Base-by-base conservation (phyloP, 2,329 filamentous ascomycete species). In the Dothideomycetes sp. region DNA sequence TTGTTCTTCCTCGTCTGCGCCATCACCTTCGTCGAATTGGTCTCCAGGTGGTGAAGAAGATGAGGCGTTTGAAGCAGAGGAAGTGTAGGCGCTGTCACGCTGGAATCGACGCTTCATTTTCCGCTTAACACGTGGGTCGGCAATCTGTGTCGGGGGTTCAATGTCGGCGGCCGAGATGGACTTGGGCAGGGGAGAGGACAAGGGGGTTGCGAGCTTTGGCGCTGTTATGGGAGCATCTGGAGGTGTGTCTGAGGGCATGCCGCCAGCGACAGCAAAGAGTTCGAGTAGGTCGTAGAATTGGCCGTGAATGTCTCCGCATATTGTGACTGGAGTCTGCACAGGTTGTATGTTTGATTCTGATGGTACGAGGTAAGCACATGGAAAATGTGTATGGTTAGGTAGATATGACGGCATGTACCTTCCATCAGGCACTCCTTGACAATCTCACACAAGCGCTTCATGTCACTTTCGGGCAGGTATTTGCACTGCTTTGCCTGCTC, bases 381-480 rank as follows among this genome's bases (percentile, higher is more conserved):
- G 7, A 24, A n/a, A 9, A 5, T 27, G 36, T 37, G 22, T 37
- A 30, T 5, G 22, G 18, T n/a, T 17, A 12, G 16, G 36, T 15
- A 32, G 36, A 5, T 15, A 18, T 14, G 18, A 27, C 4, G 5
- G 19, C 19, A 42, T 66, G 51, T 60, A 91, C 86, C 86, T 72
- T 98, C 91, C 91, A 98, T 98, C 54, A 98, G 73, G 49, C 86
- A 93, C 65, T 96, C 91, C 69, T 98, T 98, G 45, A 96, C 91
- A 59, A 94, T 94, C 68, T 98, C 91, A 62, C 91, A 98, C 36
- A 98, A 74, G 62, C 94, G 84, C 72, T 98, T 98, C 91, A 98
- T 98, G 56, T 93, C 86, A 46, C 81, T 69, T 65, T 98, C 91
- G 36, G 91, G 91, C 38, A 98, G 75, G 61, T 96, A 95, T 62